These are phyloP conservation scores for Talaromyces amestolkiae DNA, from an alignment of 2,329 filamentous ascomycete genomes.

Conservation along the genomic window DNA sequence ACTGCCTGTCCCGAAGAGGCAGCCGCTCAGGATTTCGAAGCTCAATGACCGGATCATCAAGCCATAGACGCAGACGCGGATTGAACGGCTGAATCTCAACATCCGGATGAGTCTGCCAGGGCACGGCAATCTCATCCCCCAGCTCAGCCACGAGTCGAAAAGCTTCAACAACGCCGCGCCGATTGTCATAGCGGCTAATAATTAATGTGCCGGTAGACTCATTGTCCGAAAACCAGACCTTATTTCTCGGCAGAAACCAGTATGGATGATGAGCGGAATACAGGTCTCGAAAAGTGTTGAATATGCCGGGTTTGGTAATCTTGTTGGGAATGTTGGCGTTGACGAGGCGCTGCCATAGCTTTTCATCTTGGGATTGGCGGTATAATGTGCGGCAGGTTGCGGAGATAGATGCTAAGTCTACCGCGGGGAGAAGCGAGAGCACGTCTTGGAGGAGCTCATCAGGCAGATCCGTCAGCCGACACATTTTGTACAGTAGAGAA, in stretches of 20 bases:
- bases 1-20: conserved; percentile 20
- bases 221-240: conserved; percentile 81
- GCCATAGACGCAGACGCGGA: conserved; percentile 67
- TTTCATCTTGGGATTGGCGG: conserved; percentile 61
- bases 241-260: conserved; percentile 79
- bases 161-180: conserved; percentile 73
- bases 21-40: conserved; percentile 41
- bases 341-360: conserved; percentile 69
- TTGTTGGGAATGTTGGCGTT: conserved; percentile 63
- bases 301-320: conserved; percentile 58
- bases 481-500: background rate
- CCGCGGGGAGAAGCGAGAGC: conserved; percentile 62
- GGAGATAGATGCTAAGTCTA: conserved; percentile 61
- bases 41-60: conserved; percentile 69
- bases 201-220: conserved; percentile 72
- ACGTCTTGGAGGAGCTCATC: conserved; percentile 73
- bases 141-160: conserved; percentile 71
- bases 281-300: conserved; percentile 65
- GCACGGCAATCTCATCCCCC: conserved; percentile 37
- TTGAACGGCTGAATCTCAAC: conserved; percentile 61
- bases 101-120: conserved; percentile 13
- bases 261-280: conserved; percentile 72
- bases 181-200: conserved; percentile 71
- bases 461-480: conserved; percentile 54
- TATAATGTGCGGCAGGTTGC: conserved; percentile 62